Base-by-base conservation (phyloP, 441 rosid genomes). In the Pelargonium cotyledonis region DNA sequence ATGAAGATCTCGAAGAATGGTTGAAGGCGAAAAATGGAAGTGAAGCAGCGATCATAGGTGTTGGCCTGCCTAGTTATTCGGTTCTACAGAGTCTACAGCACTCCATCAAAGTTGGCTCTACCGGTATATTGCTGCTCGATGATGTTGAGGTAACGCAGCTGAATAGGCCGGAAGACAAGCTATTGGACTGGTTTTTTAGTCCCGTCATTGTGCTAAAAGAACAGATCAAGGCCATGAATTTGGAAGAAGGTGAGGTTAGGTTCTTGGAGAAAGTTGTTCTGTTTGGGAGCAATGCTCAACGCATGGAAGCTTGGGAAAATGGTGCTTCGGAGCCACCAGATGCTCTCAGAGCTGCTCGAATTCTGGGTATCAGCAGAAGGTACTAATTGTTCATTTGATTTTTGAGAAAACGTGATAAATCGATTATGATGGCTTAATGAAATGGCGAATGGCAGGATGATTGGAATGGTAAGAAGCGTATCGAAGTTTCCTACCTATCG, bases 281-380 rank as follows among this genome's bases (percentile, higher is more conserved):
- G 65, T 87, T 82, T 12, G 91, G 91, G 53, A 81, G 81, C 70
- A 69, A 78, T 61, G 73, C 70, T 23, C 69, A 68, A 12, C 79
- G 87, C 68, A 83, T 86, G 72, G 83, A 89, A 35, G 85, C 82
- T 74, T 88, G 87, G 96, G 85, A 85, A 0, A 84, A 85, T 38
- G 43, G 43, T 38, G 43, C 43, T 38, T 38, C 9, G 43, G 43
- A 0, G 43, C 43, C 43, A 38, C 43, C 6, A 38, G 43, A 38
- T 38, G 43, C 43, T 38, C 83, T 90, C 61, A 75, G 95, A 78
- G 84, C 87, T 71, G 96, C 95, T 77, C 95, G 87, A 73, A 76
- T 92, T 23, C 88, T 83, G 70, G 98, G 95, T 67, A 85, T 88
- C 67, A 82, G 88, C 57, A 85, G 97, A 88, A 93, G 97, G 97